phyloP scores from a whole-genome alignment of 2,329 filamentous ascomycete species.

The Laburnicola sp. region DNA sequence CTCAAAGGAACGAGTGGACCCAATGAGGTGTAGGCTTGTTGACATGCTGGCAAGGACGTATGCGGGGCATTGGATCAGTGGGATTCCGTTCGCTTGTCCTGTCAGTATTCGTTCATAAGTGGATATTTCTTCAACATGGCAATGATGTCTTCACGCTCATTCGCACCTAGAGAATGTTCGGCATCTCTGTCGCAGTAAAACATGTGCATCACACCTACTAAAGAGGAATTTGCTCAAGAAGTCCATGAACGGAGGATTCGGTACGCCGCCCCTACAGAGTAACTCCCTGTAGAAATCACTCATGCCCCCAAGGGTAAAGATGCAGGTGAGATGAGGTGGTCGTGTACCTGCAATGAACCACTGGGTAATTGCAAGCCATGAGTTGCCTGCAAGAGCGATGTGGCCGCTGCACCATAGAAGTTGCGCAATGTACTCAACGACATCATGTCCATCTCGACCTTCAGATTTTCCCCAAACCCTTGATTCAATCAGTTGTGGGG shows the following conservation, averaged over 20 bases:
- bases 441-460: constrained; percentile 50
- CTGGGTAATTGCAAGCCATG: constrained; percentile 48
- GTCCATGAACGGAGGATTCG: too few species aligned
- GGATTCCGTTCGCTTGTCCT: constrained; percentile 26
- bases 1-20: constrained; percentile 21
- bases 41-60: constrained; percentile 24
- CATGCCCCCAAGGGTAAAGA: constrained; percentile 54
- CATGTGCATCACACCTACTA: too few species aligned
- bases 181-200: constrained; percentile 50
- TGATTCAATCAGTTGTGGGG: too few species aligned
- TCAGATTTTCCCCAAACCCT: constrained; percentile 42
- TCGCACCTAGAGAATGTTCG: constrained; percentile 40
- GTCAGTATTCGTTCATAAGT: constrained; percentile 26
- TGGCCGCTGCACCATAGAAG: constrained; percentile 52
- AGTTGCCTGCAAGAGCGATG: constrained; percentile 52
- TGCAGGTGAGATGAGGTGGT: constrained; percentile 49
- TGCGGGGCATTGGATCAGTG: constrained; percentile 23
- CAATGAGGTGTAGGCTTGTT: constrained; percentile 24
- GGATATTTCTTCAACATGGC: constrained; percentile 49
- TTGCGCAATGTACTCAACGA: constrained; percentile 48
- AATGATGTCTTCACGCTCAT: constrained; percentile 47
- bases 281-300: constrained; percentile 54
- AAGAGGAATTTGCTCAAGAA: too few species aligned
- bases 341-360: constrained; percentile 49
- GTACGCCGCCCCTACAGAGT: constrained; percentile 46